A percentile compares a stretch with the other conserved stretches of the same genome.
These are phyloP conservation scores for Eucalyptus rudis DNA, from an alignment of 345 rosid genomes.

Conservation along the genomic window DNA sequence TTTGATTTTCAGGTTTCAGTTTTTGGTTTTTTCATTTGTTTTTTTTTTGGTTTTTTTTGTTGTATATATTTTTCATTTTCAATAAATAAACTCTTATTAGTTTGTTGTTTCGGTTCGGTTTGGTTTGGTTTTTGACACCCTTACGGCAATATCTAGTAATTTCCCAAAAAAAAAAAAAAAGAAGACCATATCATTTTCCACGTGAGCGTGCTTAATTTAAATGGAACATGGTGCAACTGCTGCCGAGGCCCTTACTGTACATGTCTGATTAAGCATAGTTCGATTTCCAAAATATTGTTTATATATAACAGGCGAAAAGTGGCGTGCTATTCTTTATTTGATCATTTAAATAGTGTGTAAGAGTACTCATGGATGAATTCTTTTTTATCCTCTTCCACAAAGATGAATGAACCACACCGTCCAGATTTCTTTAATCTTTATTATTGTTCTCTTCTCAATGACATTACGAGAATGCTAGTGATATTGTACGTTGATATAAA, in stretches of 20 bases:
- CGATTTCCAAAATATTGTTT: not conserved
- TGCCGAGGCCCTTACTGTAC: not conserved
- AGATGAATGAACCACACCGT: not conserved
- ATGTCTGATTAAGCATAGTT: not conserved
- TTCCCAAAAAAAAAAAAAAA: not conserved
- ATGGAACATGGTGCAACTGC: not conserved
- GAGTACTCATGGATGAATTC: not conserved
- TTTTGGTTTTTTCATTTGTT: too few relatives aligned
- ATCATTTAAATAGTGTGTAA: not conserved
- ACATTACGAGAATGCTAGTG: not conserved
- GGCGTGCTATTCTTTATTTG: not conserved
- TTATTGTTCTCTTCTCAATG: not conserved
- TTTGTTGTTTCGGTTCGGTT: too few relatives aligned
- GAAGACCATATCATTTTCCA: not conserved
- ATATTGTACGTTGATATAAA: not conserved
- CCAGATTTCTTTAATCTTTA: not conserved
- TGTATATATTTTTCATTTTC: too few relatives aligned
- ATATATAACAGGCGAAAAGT: not conserved
- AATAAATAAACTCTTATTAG: rapidly evolving
- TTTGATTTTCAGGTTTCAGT: rapidly evolving
- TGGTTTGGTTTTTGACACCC: too few relatives aligned
- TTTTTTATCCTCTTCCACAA: not conserved
- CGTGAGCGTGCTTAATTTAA: not conserved
- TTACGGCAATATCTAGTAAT: too few relatives aligned
- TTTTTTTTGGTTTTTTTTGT: too few relatives aligned